A percentile compares a stretch with the other conserved stretches of the same genome.
Evolutionary conservation across 2,329 filamentous ascomycete species (phyloP).

Genomic region (Neofusicoccum ribis): DNA sequence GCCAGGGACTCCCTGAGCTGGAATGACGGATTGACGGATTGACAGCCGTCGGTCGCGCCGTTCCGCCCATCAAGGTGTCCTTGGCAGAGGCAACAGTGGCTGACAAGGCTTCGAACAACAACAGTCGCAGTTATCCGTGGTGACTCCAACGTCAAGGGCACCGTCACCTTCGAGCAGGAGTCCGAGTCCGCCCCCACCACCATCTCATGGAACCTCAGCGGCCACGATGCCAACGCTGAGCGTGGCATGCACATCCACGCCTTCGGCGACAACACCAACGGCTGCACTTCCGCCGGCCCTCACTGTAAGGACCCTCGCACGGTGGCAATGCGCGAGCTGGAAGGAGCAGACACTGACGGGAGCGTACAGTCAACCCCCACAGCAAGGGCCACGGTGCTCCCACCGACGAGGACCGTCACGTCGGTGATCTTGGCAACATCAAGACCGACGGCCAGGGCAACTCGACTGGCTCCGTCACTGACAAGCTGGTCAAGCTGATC

Average conservation of each 20-base stretch:
- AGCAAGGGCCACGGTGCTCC: conserved; percentile 90
- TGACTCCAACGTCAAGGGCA: conserved; percentile 93
- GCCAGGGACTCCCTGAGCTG: background rate
- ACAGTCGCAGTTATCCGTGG: conserved; percentile 94
- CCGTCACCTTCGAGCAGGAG: conserved; percentile 91
- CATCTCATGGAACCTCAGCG: conserved; percentile 88
- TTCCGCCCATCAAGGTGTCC: conserved; percentile 18
- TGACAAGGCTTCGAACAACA: conserved; percentile 6
- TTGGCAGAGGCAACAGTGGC: background rate
- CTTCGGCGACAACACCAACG: conserved; percentile 99
- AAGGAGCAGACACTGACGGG: conserved; percentile 12
- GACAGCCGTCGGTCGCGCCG: conserved; percentile 6
- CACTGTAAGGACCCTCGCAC: conserved; percentile 69
- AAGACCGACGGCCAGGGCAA: conserved; percentile 92
- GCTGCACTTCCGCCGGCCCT: conserved; percentile 96
- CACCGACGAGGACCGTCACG: conserved; percentile 80
- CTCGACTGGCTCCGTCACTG: conserved; percentile 74
- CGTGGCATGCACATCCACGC: conserved; percentile 98
- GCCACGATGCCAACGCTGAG: conserved; percentile 92
- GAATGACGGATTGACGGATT: conserved; percentile 1
- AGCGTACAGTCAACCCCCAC: conserved; percentile 83
- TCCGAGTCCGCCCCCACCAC: conserved; percentile 79
- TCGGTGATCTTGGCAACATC: conserved; percentile 97
- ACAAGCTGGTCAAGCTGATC: conserved; percentile 91
- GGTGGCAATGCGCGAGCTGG: background rate